A percentile compares a stretch with the other conserved stretches of the same genome.
Evolutionary conservation across 805 yeast species (phyloP).

Genomic region (Danielia oregonensis): DNA sequence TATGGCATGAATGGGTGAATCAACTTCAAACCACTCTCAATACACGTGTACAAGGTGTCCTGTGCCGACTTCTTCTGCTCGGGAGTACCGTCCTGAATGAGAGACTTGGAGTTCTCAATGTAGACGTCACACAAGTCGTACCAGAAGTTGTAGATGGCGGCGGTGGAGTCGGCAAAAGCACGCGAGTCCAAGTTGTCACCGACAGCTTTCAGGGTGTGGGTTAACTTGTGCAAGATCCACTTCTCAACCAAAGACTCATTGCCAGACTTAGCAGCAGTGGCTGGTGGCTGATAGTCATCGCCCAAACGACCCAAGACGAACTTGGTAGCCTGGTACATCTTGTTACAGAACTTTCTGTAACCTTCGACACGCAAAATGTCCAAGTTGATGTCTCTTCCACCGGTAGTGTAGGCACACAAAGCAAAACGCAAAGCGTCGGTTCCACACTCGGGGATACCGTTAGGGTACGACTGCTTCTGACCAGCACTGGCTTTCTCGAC

Average conservation of each 20-base stretch:
- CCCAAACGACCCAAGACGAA: constrained; percentile 93
- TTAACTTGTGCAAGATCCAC: constrained; percentile 90
- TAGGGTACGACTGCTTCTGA: constrained; percentile 86
- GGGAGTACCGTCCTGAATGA: constrained; percentile 86
- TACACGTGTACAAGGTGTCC: constrained; percentile 88
- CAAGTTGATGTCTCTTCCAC: constrained; percentile 96
- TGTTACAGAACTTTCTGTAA: constrained; percentile 98
- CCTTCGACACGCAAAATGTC: constrained; percentile 97
- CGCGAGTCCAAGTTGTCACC: constrained; percentile 71
- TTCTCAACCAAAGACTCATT: constrained; percentile 89
- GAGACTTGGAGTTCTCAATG: constrained; percentile 93
- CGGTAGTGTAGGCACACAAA: constrained; percentile 95
- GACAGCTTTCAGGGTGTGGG: constrained; percentile 61
- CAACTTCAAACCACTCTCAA: constrained; percentile 85
- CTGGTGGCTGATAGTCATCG: constrained; percentile 80
- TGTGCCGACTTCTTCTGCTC: constrained; percentile 85
- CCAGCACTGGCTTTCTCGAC: constrained; percentile 83
- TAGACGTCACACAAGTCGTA: constrained; percentile 94
- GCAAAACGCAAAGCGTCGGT: constrained; percentile 98
- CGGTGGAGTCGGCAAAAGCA: constrained; percentile 86
- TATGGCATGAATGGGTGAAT: constrained; percentile 99
- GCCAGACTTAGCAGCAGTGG: constrained; percentile 59
- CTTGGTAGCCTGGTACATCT: constrained; percentile 98
- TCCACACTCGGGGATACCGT: constrained; percentile 99
- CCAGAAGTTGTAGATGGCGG: constrained; percentile 91